phyloP scores from a whole-genome alignment of 2,329 filamentous ascomycete species.

The Calonectria hongkongensis region DNA sequence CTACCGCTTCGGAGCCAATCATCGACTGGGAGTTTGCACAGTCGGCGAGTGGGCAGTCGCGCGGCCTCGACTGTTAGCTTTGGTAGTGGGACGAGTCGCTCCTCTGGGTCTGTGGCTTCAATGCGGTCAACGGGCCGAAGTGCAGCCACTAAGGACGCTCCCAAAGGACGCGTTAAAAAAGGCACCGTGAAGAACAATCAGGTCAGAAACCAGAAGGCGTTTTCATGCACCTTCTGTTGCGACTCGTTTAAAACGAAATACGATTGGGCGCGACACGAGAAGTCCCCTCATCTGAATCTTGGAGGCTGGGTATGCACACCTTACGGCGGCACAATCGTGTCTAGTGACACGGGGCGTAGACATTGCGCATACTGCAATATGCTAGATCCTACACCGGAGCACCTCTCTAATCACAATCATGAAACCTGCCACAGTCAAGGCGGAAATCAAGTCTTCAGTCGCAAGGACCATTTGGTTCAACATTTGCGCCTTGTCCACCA shows the following conservation, averaged over 20 bases:
- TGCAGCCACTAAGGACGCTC: background rate
- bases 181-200: background rate
- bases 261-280: slow-evolving; percentile 52
- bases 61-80: slow-evolving; percentile 44
- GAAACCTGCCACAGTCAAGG: slow-evolving; percentile 35
- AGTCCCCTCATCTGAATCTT: slow-evolving; percentile 49
- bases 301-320: slow-evolving; percentile 52
- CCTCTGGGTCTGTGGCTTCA: slow-evolving; percentile 37
- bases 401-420: slow-evolving; percentile 54
- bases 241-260: slow-evolving; percentile 54
- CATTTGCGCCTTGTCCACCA: slow-evolving; percentile 56
- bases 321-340: slow-evolving; percentile 44
- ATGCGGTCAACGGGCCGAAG: background rate
- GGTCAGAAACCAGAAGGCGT: slow-evolving; percentile 17
- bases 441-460: slow-evolving; percentile 47
- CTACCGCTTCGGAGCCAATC: slow-evolving; percentile 38
- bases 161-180: background rate
- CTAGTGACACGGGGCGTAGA: slow-evolving; percentile 4
- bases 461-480: slow-evolving; percentile 59
- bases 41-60: slow-evolving; percentile 32
- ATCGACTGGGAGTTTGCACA: slow-evolving; percentile 39
- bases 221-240: slow-evolving; percentile 52
- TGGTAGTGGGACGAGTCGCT: slow-evolving; percentile 47
- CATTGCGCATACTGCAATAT: slow-evolving; percentile 52
- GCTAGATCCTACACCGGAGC: slow-evolving; percentile 47